Base-by-base conservation (phyloP, 2,329 filamentous ascomycete genomes). In the Achaetomium macrosporum region DNA sequence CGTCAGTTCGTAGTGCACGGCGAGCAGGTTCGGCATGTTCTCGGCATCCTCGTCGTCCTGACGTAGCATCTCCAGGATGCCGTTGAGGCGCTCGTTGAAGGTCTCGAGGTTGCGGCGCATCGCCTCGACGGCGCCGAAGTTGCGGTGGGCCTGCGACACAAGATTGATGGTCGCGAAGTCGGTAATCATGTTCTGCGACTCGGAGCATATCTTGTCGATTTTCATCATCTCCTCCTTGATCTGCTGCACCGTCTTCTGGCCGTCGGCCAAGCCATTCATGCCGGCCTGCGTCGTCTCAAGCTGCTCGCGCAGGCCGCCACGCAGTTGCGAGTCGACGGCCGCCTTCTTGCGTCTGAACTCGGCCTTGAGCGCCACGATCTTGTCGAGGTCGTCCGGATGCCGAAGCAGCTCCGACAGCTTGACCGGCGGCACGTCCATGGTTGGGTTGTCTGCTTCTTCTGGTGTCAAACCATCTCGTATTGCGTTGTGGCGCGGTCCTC, bases 181-280 rank as follows among this genome's bases (percentile, higher is more conserved):
- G 65, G 88, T 85, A 65, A 99, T 96, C 83, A 96, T 96, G 68
- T 89, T 90, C 75, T 97, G 92, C 50, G 91, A 91, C 72, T 99
- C 95, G 58, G 91, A 90, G 74, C 93, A 99, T 59, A 99, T 82
- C 73, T 89, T 90, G 75, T 99, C 93, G 65, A 99, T 97, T 73
- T 92, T 95, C 77, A 95, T 90, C 83, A 99, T 93, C 74, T 99
- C 93, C 61, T 97, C 92, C 71, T 95, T 96, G 72, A 96, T 96
- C 63, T 87, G 82, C 66, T 89, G 87, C 35, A 99, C 88, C 56
- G 89, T 89, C 69, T 91, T 88, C 71, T 97, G 91, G 52, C 91
- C 91, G 66, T 96, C 90, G 42, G 82, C 83, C 59, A 99, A 85
- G 57, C 88, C 88, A 59, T 76, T 86, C 84, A 99, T 96, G 68